These are phyloP conservation scores for Xerocomus nothofagi DNA, from an alignment of 1,284 basidiomycete genomes.

Conservation along the genomic window DNA sequence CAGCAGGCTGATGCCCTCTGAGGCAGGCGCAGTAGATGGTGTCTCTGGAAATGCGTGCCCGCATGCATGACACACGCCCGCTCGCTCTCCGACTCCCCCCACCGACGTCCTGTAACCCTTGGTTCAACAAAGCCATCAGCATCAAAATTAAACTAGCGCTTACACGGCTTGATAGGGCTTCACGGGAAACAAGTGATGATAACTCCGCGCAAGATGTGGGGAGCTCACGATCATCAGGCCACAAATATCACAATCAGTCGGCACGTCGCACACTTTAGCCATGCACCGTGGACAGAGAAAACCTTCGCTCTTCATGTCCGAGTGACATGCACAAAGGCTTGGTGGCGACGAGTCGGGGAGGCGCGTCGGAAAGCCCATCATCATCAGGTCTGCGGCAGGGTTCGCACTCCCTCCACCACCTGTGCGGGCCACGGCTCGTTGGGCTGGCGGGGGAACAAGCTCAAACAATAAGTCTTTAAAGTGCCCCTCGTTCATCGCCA, in stretches of 20 bases:
- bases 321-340: conserved; percentile 92
- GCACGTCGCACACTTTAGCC: conserved; percentile 94
- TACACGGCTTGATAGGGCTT: conserved; percentile 79
- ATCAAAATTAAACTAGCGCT: conserved; percentile 35
- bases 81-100: conserved; percentile 37
- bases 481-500: conserved; percentile 96
- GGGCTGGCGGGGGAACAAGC: conserved; percentile 92
- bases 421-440: conserved; percentile 60
- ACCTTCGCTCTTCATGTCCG: conserved; percentile 84
- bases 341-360: conserved; percentile 82
- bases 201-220: conserved; percentile 94
- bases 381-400: conserved; percentile 87
- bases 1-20: conserved; percentile 72
- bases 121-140: conserved; percentile 7
- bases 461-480: conserved; percentile 95
- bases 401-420: conserved; percentile 50
- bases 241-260: conserved; percentile 97
- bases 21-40: conserved; percentile 36
- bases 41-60: conserved; percentile 57
- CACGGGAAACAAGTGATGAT: conserved; percentile 92
- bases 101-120: conserved; percentile 39
- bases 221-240: conserved; percentile 97
- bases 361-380: conserved; percentile 97
- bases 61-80: conserved; percentile 68
- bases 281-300: conserved; percentile 95